Evolutionary conservation across 305 asterid species (phyloP), one percentile per base, ranked within the genome.

Genomic region (Ilex paraguariensis): DNA sequence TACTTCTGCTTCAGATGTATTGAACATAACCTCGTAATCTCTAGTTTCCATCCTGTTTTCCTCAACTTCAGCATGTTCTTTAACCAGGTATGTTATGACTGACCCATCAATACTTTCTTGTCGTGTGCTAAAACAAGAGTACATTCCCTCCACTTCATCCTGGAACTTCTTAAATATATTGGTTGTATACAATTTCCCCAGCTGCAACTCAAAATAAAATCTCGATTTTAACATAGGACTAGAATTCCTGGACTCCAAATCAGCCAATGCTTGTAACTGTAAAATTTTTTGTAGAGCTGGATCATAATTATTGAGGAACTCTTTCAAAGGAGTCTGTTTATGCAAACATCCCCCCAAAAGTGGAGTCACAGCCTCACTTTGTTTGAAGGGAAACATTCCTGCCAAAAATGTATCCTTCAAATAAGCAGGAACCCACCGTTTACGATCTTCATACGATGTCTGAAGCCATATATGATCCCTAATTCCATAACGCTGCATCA

Each of bases 381-480:
- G 71, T 55, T 75, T 70, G 13, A 62, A 5, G 30, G 70, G 66
- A 57, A 80, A 64, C 61, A 77, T 55, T 42, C 79, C 82, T 12
- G 78, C 84, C 57, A 78, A 69, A 54, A 78, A 82, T 15, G 68
- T 69, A 50, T 80, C 85, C 72, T 82, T 82, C 61, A 79, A 64
- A 67, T 81, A 77, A 49, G 70, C 82, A 3, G 82, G 87, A 28
- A 69, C 86, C 87, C 86, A 84, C 21, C 59, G 44, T 57, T 75
- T 82, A 14, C 91, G 79, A 68, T 79, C 81, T 68, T 79, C 84
- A 48, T 77, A 73, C 36, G 82, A 70, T n/a, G 45, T 71, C 62
- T 68, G 81, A 58, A 84, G 63, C 84, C 80, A 82, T 57, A 69
- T 53, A 57, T 73, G 71, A 66, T 67, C 64, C 56, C 42, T 32